phyloP scores from a whole-genome alignment of 306 rosid species.

The Medicago lupulina region DNA sequence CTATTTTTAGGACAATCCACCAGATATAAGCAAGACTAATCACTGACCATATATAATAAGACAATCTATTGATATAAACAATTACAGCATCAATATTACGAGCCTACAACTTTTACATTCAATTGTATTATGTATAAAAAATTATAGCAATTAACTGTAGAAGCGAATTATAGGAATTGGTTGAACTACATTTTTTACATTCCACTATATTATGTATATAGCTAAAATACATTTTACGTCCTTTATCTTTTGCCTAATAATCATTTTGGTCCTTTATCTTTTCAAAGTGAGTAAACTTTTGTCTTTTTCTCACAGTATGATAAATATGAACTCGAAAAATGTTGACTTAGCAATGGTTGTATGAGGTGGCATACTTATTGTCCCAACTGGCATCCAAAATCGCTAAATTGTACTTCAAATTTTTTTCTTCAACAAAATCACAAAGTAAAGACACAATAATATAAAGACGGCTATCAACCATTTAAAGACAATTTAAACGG shows the following conservation, averaged over 20 bases:
- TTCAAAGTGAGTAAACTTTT: not conserved
- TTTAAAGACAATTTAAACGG: not conserved
- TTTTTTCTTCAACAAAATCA: not conserved
- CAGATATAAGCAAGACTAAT: not conserved
- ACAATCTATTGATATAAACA: constrained; percentile 3
- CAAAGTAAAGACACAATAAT: not conserved
- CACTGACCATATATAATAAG: not conserved
- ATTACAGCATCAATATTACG: not conserved
- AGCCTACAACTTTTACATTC: not conserved
- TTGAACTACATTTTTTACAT: constrained; percentile 28
- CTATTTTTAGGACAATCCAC: no score
- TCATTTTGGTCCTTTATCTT: not conserved
- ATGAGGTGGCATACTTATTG: not conserved
- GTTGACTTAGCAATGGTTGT: not conserved
- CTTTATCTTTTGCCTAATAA: not conserved
- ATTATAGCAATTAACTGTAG: constrained; percentile 10
- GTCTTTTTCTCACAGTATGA: not conserved
- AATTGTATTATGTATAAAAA: no score
- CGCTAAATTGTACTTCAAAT: not conserved
- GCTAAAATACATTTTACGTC: not conserved
- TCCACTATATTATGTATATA: not conserved
- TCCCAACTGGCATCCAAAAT: not conserved
- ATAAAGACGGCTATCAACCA: not conserved
- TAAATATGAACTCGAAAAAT: not conserved
- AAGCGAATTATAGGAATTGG: constrained; percentile 11